Evolutionary conservation across 192 early-diverging fungal species (phyloP).

Genomic region (Rhizophlyctis rosea): DNA sequence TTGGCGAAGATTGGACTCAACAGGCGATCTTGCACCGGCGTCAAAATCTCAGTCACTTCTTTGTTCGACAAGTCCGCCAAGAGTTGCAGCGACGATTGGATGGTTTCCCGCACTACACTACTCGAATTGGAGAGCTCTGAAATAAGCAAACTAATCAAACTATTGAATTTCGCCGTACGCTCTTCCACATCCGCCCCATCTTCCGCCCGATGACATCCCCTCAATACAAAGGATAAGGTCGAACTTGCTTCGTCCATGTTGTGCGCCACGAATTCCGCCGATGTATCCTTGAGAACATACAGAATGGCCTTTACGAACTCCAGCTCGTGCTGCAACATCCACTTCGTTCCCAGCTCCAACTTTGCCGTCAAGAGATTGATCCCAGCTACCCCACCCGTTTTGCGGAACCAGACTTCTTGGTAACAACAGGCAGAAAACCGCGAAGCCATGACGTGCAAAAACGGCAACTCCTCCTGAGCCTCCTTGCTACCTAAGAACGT

Average conservation of each 20-base stretch:
- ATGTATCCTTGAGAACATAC: conserved; percentile 91
- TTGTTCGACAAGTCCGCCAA: conserved; percentile 75
- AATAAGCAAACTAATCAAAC: conserved; percentile 73
- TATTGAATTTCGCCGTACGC: conserved; percentile 64
- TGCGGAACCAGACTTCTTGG: conserved; percentile 78
- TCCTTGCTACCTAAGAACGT: conserved; percentile 59
- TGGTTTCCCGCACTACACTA: conserved; percentile 79
- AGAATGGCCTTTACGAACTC: conserved; percentile 91
- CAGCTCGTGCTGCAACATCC: conserved; percentile 92
- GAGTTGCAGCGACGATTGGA: conserved; percentile 76
- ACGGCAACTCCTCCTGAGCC: conserved; percentile 57
- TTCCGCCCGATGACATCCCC: conserved; percentile 51
- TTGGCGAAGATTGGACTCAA: conserved; percentile 93
- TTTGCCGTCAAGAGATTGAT: conserved; percentile 79
- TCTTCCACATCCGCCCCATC: conserved; percentile 18
- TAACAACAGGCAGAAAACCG: conserved; percentile 92
- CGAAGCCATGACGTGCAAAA: conserved; percentile 76
- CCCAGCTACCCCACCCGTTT: conserved; percentile 87
- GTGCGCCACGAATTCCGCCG: conserved; percentile 69
- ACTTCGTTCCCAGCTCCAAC: conserved; percentile 79
- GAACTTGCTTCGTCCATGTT: conserved; percentile 72
- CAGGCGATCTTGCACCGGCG: conserved; percentile 78
- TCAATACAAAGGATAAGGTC: conserved; percentile 70
- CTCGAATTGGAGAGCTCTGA: conserved; percentile 92
- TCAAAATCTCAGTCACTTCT: conserved; percentile 80